These are phyloP conservation scores for Coffea eugenioides DNA, from an alignment of 257 asterid species.

Conservation along the genomic window DNA sequence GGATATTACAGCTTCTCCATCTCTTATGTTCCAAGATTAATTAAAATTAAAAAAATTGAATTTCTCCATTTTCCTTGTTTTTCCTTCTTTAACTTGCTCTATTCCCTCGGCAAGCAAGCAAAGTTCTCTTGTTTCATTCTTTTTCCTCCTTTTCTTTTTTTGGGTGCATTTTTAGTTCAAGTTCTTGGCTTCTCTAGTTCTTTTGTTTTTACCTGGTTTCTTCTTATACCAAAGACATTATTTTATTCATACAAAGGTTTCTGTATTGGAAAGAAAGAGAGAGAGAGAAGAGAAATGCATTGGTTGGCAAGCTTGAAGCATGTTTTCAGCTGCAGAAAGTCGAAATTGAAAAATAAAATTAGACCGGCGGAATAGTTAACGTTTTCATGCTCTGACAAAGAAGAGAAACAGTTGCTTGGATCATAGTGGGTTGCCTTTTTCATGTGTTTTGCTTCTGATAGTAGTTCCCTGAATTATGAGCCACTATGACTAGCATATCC, in stretches of 20 bases:
- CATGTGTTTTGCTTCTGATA: slow-evolving; percentile 26
- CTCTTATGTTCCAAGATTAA: not conserved
- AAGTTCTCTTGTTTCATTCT: not conserved
- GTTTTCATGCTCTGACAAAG: slow-evolving; percentile 19
- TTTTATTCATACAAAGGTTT: not conserved
- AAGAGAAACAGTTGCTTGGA: slow-evolving; percentile 22
- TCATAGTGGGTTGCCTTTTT: slow-evolving; percentile 32
- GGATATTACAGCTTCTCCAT: not conserved
- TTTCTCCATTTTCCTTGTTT: not conserved
- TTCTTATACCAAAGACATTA: not conserved
- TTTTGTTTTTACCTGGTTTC: not conserved
- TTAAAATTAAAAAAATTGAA: not conserved
- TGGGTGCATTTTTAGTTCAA: not conserved
- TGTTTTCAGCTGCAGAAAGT: slow-evolving; percentile 19
- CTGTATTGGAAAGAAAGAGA: not conserved
- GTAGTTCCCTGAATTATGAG: slow-evolving; percentile 34
- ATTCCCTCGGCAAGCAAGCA: not conserved
- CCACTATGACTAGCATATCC: slow-evolving; percentile 37
- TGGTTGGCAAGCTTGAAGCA: slow-evolving; percentile 7
- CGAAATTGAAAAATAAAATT: slow-evolving; percentile 9
- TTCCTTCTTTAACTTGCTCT: not conserved
- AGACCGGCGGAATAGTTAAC: slow-evolving; percentile 20
- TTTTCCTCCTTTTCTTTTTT: not conserved
- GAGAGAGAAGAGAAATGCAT: not conserved
- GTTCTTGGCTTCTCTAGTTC: not conserved